These are phyloP conservation scores for Penicillium longicatenatum DNA, from an alignment of 495 filamentous ascomycete species.

Conservation along the genomic window DNA sequence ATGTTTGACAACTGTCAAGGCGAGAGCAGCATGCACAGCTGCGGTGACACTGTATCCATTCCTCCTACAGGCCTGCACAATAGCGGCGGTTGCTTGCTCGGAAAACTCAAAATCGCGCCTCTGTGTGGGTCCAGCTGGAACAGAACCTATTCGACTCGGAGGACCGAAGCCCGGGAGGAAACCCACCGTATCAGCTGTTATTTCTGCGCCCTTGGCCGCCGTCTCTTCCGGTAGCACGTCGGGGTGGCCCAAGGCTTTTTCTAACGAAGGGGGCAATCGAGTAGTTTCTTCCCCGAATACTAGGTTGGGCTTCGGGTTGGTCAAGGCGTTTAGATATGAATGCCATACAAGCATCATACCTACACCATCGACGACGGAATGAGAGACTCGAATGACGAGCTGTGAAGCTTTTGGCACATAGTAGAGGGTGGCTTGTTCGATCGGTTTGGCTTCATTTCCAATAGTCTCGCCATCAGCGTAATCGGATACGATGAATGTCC, in stretches of 20 bases:
- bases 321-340: neutral
- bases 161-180: neutral
- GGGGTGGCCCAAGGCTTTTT: neutral
- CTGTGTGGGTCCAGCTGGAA: neutral
- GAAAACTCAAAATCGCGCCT: neutral
- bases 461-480: neutral
- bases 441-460: neutral
- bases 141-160: neutral
- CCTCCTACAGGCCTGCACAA: neutral
- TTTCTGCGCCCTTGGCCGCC: neutral
- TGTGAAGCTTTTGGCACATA: neutral
- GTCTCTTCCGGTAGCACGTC: neutral
- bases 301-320: neutral
- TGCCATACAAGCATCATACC: neutral
- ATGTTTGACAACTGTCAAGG: neutral
- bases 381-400: neutral
- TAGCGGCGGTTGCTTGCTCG: neutral
- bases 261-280: neutral
- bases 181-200: neutral
- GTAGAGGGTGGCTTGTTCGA: neutral
- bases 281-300: neutral
- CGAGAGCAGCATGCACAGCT: neutral
- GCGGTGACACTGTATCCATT: neutral
- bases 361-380: neutral
- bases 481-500: slow-evolving; percentile 5